Evolutionary conservation across 345 rosid genomes (phyloP).

Genomic region (Citrus glauca): DNA sequence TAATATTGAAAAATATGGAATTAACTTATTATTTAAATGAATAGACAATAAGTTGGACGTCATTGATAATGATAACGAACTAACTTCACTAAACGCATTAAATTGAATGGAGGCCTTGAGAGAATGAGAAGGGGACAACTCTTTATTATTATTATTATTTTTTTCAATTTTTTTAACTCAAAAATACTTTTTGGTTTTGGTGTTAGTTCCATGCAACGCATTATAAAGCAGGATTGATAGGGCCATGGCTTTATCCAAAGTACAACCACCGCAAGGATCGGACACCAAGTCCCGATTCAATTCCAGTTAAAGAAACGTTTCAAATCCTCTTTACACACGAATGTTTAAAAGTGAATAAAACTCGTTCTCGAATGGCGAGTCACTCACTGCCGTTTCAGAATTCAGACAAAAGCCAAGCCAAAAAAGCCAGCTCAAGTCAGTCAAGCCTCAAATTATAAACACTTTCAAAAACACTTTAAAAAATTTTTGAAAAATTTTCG

Average conservation of each 20-base stretch:
- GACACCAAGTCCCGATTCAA: conserved; percentile 14
- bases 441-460: no score
- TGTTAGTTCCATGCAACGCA: no score
- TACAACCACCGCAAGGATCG: conserved; percentile 6
- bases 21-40: no score
- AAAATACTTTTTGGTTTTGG: no score
- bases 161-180: no score
- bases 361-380: conserved; percentile 13
- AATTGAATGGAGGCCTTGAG: not conserved
- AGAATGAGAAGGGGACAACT: no score
- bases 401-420: not conserved
- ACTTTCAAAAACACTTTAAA: no score
- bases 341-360: not conserved
- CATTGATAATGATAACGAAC: not conserved
- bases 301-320: conserved; percentile 10
- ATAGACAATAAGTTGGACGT: not conserved
- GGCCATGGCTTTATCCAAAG: not conserved
- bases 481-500: no score
- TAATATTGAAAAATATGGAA: no score
- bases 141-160: no score
- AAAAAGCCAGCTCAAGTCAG: not conserved
- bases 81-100: not conserved
- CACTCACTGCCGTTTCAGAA: not conserved
- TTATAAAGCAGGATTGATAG: no score
- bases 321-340: conserved; percentile 24